These are phyloP conservation scores for button mushroom (Agaricus bisporus) DNA, from an alignment of 768 basidiomycete species.

Conservation along the genomic window DNA sequence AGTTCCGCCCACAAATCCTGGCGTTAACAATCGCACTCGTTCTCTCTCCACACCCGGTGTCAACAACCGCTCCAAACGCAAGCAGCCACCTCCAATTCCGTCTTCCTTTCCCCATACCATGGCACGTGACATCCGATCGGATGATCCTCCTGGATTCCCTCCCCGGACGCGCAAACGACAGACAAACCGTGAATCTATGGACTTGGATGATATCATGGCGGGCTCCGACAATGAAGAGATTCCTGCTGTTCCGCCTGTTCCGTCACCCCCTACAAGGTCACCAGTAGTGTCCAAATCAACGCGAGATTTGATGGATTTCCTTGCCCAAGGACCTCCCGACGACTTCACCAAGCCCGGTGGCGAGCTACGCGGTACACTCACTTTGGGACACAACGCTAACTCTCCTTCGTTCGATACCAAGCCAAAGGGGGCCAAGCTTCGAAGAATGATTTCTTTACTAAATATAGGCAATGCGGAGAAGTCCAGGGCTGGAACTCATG, in stretches of 20 bases:
- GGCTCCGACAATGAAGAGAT: constrained; percentile 58
- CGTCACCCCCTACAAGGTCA: constrained; percentile 15
- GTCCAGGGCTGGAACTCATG: constrained; percentile 15
- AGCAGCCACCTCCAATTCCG: constrained; percentile 21
- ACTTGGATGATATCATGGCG: constrained; percentile 71
- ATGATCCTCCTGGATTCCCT: constrained; percentile 32
- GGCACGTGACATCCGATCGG: constrained; percentile 17
- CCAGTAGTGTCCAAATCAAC: constrained; percentile 36
- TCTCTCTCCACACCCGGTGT: constrained; percentile 34
- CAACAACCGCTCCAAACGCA: constrained; percentile 15
- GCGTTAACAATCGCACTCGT: constrained; percentile 25
- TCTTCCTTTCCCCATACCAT: constrained; percentile 24
- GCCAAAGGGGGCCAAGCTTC: constrained; percentile 56
- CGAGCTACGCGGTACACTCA: constrained; percentile 52
- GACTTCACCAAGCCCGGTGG: constrained; percentile 25
- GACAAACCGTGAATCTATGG: constrained; percentile 60
- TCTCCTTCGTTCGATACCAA: constrained; percentile 34
- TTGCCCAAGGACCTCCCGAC: constrained; percentile 50
- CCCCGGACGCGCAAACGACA: constrained; percentile 46
- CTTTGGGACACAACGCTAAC: constrained; percentile 29
- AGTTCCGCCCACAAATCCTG: background rate
- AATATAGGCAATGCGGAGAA: constrained; percentile 44
- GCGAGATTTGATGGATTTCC: constrained; percentile 50
- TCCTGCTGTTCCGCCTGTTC: constrained; percentile 15
- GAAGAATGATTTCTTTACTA: constrained; percentile 79